Evolutionary conservation across 2,329 filamentous ascomycete species (phyloP), one percentile per base, ranked within the genome.

Genomic region (Hymenoscyphus salicellus): DNA sequence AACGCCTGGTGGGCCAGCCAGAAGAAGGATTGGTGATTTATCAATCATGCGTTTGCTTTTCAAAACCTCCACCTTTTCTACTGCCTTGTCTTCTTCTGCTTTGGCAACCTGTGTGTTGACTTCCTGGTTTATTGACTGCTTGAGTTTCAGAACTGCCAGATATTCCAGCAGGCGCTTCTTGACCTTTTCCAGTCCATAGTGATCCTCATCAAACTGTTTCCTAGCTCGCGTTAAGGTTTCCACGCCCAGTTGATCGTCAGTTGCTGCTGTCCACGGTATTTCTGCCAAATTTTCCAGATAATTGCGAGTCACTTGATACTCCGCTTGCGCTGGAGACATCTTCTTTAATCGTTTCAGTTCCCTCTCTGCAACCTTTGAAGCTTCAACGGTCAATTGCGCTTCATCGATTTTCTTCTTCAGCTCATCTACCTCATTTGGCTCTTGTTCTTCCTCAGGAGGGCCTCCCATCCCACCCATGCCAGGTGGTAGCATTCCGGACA

Each of bases 101-200:
- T 86, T 81, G 68, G 83, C 85, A 68, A 97, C 92, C 75, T 96
- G 89, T 30, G 86, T 85, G 62, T 97, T 90, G 20, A 97, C 82
- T 61, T 91, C 89, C 61, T 90, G 85, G 69, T 98, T 97, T 67
- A 94, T 88, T 26, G 90, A 88, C 75, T 97, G 93, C 82, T 98
- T 99, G 63, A 99, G 83, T 71, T 95, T 90, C 61, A 99, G 82
- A n/a, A 99, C 95, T 2, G 95, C 96, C 55, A 99, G 83, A 75
- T 99, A 99, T 77, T 98, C 96, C 5, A 99, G 84, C 26, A 99
- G 79, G 55, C 95, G 86, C 83, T 97, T 97, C 86, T 99, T 99
- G 74, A 99, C 94, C 78, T 94, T 96, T 67, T 98, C 93, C 16
- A 99, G 81, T 0, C 95, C 95, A 72, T 98, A 98, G 77, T 99